A percentile compares a stretch with the other conserved stretches of the same genome.
These are phyloP conservation scores for Brassica carinata DNA, from an alignment of 345 rosid genomes.

Conservation along the genomic window DNA sequence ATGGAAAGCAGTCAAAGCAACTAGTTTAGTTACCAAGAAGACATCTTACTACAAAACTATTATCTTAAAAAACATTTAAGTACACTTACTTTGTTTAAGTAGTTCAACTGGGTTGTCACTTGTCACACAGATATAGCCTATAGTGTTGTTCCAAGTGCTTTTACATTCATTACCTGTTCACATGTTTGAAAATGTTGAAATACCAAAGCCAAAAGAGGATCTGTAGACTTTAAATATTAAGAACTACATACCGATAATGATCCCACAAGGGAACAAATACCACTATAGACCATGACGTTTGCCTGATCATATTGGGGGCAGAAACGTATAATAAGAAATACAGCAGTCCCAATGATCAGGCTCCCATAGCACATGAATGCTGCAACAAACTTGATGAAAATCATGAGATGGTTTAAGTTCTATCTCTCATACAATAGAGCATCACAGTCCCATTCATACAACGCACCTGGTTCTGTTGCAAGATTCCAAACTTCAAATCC, in stretches of 20 bases:
- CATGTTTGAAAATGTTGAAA: too few species aligned
- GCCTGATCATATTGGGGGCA: constrained; percentile 91
- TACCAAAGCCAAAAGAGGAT: too few species aligned
- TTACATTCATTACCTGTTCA: too few species aligned
- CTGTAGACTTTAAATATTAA: too few species aligned
- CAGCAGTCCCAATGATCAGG: constrained; percentile 68
- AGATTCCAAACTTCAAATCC: constrained; percentile 93
- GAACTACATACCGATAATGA: too few species aligned
- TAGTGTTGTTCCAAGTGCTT: too few species aligned
- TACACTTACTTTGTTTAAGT: background rate
- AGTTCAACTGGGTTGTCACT: too few species aligned
- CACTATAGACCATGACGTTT: constrained; percentile 90
- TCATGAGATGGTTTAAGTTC: background rate
- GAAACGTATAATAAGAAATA: constrained; percentile 62
- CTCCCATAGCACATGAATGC: constrained; percentile 89
- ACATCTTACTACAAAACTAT: background rate
- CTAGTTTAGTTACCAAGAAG: background rate
- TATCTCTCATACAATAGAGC: background rate
- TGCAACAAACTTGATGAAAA: constrained; percentile 44
- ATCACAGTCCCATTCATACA: constrained; percentile 3
- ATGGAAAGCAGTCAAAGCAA: background rate
- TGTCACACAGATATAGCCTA: too few species aligned
- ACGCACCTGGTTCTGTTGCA: constrained; percentile 96
- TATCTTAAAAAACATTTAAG: background rate
- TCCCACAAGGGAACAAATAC: constrained; percentile 94